Base-by-base conservation (phyloP, 2,329 filamentous ascomycete species). In the Coniochaeta hoffmannii region DNA sequence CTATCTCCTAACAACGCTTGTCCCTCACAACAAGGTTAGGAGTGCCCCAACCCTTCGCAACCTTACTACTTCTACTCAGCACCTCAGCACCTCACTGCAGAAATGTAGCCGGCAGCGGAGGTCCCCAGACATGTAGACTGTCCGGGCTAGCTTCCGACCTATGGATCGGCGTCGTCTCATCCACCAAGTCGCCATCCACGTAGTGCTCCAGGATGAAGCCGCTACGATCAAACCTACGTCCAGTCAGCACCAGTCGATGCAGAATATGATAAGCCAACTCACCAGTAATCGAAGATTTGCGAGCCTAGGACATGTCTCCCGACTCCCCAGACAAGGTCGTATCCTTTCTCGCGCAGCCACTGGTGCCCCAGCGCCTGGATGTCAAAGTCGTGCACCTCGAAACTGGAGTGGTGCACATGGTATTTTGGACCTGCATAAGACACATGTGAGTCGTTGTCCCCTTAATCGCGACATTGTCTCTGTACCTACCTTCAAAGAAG, bases 231-330 rank as follows among this genome's bases (percentile, higher is more conserved):
- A 71, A 76, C 81, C 81, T 56, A 34, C n/a, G 28, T 15, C 2
- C 4, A 50, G 24, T 50, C 15, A 50, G 30, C 19, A 28, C 15
- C 28, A 15, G 28, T 34, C 31, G 3, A 46, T 3, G n/a, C 15
- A 8, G 12, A n/a, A 19, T 15, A 28, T 17, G 12, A 22, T 15
- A 5, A 3, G 12, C 14, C 3, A 3, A 10, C 30, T 11, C 53
- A 59, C 67, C 54, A 85, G 65, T 86, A 86, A 63, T 86, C 82
- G 59, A 86, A 86, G 38, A 86, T 76, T 66, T 85, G 81, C 50
- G 71, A 76, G 1, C 82, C 82, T 22, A 85, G 65, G 10, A 84
- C 73, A 68, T 86, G 82, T 46, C 83, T 68, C 0, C 83, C 83
- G 0, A 86, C 76, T 0, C 83, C 83, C 83, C 82, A 86, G 14